Evolutionary conservation across 2,329 filamentous ascomycete genomes (phyloP).

Genomic region (Clarireedia homoeocarpa): DNA sequence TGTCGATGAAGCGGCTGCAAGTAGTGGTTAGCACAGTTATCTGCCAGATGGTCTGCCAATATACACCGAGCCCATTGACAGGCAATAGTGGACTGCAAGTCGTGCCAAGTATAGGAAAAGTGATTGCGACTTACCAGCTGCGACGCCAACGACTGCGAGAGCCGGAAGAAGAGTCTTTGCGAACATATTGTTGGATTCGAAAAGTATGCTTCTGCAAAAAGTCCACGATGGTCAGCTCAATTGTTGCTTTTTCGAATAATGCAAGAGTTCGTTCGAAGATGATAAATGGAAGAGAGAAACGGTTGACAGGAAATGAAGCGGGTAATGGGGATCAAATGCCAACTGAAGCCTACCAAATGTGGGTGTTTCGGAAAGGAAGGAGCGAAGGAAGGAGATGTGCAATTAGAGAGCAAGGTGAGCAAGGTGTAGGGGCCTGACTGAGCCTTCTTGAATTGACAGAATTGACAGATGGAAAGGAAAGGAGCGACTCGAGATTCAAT

Average conservation of each 20-base stretch:
- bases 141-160: conserved; percentile 7
- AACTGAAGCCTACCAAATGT: neutral
- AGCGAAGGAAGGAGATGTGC: neutral
- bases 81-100: too few relatives aligned
- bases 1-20: neutral
- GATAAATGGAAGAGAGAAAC: neutral
- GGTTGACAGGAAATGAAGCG: neutral
- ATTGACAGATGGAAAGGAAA: neutral
- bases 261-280: conserved; percentile 4
- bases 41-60: neutral
- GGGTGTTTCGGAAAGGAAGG: neutral
- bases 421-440: neutral
- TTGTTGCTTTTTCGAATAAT: conserved; percentile 3
- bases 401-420: neutral
- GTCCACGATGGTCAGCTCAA: conserved; percentile 3
- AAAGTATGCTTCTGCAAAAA: conserved; percentile 8
- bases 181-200: conserved; percentile 3
- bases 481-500: neutral
- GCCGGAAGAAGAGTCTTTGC: conserved; percentile 3
- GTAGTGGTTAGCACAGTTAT: neutral
- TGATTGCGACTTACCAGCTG: conserved; percentile 4
- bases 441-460: neutral
- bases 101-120: too few relatives aligned
- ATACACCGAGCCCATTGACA: neutral
- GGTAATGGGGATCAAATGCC: neutral